Evolutionary conservation across 495 filamentous ascomycete genomes (phyloP).

Genomic region (Wilcoxina mikolae): DNA sequence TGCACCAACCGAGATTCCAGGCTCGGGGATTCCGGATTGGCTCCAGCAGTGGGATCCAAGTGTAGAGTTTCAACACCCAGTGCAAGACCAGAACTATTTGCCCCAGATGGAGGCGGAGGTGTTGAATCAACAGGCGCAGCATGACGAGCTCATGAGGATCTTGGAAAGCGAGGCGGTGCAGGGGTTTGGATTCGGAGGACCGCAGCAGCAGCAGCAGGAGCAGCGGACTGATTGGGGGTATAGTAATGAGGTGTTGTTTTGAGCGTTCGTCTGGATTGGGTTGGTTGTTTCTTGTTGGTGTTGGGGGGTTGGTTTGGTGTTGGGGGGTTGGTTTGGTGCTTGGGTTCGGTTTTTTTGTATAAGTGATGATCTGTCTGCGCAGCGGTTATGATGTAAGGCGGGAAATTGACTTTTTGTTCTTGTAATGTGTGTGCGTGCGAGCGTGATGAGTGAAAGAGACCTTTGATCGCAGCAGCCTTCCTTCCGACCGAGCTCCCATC

Average conservation of each 20-base stretch:
- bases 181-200: slow-evolving; percentile 4
- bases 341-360: too few species aligned
- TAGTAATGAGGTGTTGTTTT: neutral
- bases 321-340: neutral
- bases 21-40: neutral
- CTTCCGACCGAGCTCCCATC: too few species aligned
- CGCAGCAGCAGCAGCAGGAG: neutral
- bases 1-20: neutral
- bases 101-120: neutral
- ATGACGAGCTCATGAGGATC: slow-evolving; percentile 25
- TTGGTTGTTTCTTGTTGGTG: neutral
- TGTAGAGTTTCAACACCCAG: neutral
- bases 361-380: too few species aligned
- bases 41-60: slow-evolving; percentile 1
- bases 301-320: neutral
- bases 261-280: neutral
- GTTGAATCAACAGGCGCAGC: slow-evolving; percentile 26
- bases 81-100: neutral
- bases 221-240: neutral
- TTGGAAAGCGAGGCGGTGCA: slow-evolving; percentile 20
- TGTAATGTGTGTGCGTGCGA: too few species aligned
- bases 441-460: too few species aligned
- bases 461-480: too few species aligned
- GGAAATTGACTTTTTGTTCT: too few species aligned
- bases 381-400: too few species aligned